phyloP scores from a whole-genome alignment of 768 basidiomycete genomes.

The Omphalotus guepiniiformis region DNA sequence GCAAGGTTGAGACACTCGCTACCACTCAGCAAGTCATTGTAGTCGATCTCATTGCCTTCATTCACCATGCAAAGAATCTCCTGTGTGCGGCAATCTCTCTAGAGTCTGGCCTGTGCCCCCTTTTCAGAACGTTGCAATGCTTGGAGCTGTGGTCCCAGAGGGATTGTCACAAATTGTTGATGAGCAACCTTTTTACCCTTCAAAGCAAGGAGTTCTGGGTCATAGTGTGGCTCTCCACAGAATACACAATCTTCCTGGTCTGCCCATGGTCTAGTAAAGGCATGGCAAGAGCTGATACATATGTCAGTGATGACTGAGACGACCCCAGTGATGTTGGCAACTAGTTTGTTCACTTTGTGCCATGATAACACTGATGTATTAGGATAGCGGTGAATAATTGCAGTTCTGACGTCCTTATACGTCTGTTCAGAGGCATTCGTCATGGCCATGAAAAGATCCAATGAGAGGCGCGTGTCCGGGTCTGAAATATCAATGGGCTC shows the following conservation, averaged over 20 bases:
- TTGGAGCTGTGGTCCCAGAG: constrained; percentile 39
- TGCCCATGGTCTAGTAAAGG: constrained; percentile 34
- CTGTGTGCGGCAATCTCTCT: constrained; percentile 21
- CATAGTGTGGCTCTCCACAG: constrained; percentile 28
- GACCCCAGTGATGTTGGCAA: constrained; percentile 30
- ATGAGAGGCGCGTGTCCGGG: constrained; percentile 24
- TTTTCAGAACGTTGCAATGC: constrained; percentile 23
- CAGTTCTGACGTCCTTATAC: constrained; percentile 21
- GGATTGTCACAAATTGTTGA: constrained; percentile 33
- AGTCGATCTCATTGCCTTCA: constrained; percentile 8
- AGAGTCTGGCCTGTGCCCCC: constrained; percentile 22
- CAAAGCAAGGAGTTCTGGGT: constrained; percentile 9
- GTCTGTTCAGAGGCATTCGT: constrained; percentile 25
- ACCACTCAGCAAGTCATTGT: constrained; percentile 28
- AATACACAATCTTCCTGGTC: constrained; percentile 23
- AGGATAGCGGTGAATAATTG: constrained; percentile 22
- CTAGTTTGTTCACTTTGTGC: constrained; percentile 22
- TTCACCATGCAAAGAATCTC: constrained; percentile 15
- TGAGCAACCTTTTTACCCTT: constrained; percentile 20
- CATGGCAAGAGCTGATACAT: constrained; percentile 37
- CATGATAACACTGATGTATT: constrained; percentile 24
- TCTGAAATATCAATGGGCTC: constrained; percentile 15
- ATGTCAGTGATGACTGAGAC: constrained; percentile 32
- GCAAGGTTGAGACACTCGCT: constrained; percentile 21
- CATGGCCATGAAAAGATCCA: constrained; percentile 28